Conservation (phyloP, 2,329 filamentous ascomycete species). For the Fusarium newnesense region DNA sequence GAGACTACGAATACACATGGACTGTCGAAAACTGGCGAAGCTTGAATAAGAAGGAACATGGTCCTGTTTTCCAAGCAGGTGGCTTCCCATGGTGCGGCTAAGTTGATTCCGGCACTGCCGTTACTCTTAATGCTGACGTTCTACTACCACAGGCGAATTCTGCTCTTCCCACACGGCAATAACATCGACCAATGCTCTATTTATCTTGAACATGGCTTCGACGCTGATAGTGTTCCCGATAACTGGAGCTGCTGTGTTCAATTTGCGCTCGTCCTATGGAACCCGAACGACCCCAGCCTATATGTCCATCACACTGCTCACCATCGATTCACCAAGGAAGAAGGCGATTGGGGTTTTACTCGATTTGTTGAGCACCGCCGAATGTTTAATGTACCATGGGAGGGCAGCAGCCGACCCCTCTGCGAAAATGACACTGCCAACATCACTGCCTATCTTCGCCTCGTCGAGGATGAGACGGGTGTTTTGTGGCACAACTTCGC, state of each 20-base stretch:
- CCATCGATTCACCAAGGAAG: conserved; percentile 94
- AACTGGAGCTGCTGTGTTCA: conserved; percentile 98
- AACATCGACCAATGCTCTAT: conserved; percentile 94
- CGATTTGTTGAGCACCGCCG: conserved; percentile 88
- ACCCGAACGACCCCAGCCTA: conserved; percentile 89
- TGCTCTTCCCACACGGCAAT: conserved; percentile 96
- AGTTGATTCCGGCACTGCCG: conserved; percentile 43
- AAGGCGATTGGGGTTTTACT: conserved; percentile 99
- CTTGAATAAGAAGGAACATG: conserved; percentile 83
- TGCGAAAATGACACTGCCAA: conserved; percentile 81
- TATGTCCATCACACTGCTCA: conserved; percentile 86
- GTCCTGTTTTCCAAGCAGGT: conserved; percentile 86
- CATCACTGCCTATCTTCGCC: conserved; percentile 83
- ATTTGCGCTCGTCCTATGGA: conserved; percentile 94
- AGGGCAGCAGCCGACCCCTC: conserved; percentile 74
- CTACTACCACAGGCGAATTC: conserved; percentile 74
- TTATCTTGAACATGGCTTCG: conserved; percentile 95
- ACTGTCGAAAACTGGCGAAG: conserved; percentile 84
- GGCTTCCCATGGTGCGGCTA: conserved; percentile 80
- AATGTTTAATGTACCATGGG: conserved; percentile 83
- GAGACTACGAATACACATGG: conserved; percentile 85
- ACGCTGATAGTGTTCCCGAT: conserved; percentile 78
- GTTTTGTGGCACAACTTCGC: conserved; percentile 91
- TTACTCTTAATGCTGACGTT: conserved; percentile 33
- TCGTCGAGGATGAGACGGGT: conserved; percentile 88